Evolutionary conservation across 2,329 filamentous ascomycete genomes (phyloP), one percentile per base, ranked within the genome.

Genomic region (Aspergillus luchuensis): DNA sequence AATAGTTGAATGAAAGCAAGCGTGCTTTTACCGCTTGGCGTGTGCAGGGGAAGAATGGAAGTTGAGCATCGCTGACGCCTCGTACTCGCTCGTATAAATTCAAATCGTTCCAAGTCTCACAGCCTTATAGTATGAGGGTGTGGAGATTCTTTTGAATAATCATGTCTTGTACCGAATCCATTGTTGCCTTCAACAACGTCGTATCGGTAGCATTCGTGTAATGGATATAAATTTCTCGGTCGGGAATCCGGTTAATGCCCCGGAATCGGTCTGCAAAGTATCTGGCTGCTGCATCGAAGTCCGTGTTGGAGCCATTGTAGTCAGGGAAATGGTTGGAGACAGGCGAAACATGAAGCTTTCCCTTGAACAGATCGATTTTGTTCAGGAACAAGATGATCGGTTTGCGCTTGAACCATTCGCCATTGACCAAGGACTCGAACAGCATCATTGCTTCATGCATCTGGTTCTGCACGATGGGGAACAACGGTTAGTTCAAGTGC

Each of bases 361-460:
- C 87, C 74, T 87, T 89, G 83, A 94, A 94, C 11, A 93, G 81
- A 76, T 94, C 91, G 80, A 93, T 92, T 81, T 94, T 94, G 83
- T 93, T 94, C 62, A 94, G 83, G 79, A 94, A 94, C 55, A 94
- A 84, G 66, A 94, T 93, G 61, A 93, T 88, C 1, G 90, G 87
- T 43, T 91, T 92, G 67, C 89, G 89, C 69, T 88, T 87, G 78
- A 94, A 94, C 91, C 91, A 94, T 73, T 92, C 90, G 4, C 90
- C 92, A 74, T 93, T 93, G 71, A 90, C 90, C 65, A 94, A 89
- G 1, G 90, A 92, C 74, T 93, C 91, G 82, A 91, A 94, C 17
- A 94, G 82, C 89, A 93, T 93, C 69, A 94, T 81, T 2, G 91
- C 90, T 77, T 94, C 91, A 76, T 92, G 91, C 90, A 93, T 94